Evolutionary conservation across 306 rosid genomes (phyloP).

Genomic region (Boehmeria nivea): DNA sequence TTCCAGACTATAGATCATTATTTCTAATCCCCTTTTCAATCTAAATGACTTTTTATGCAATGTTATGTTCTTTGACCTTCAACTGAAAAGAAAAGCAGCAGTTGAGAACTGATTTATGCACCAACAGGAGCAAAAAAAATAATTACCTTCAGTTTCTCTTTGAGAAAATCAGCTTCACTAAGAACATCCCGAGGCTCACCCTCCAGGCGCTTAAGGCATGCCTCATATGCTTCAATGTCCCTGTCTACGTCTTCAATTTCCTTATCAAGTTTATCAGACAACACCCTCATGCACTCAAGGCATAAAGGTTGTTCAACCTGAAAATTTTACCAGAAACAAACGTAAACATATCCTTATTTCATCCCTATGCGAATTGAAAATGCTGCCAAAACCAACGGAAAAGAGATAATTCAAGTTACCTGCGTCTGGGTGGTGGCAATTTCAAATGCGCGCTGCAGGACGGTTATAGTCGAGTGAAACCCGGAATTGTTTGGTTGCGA

Average conservation of each 20-base stretch:
- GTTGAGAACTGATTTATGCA: too few relatives aligned
- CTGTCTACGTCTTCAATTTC: conserved; percentile 88
- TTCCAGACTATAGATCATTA: too few relatives aligned
- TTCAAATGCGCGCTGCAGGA: conserved; percentile 85
- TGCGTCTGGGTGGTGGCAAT: conserved; percentile 89
- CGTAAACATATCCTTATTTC: not conserved
- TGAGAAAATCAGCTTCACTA: conserved; percentile 87
- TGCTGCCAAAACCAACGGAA: too few relatives aligned
- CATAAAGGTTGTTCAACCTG: conserved; percentile 98
- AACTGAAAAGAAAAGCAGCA: too few relatives aligned
- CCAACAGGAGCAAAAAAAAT: not conserved
- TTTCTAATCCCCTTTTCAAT: too few relatives aligned
- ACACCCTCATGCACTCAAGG: conserved; percentile 91
- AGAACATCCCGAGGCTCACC: conserved; percentile 76
- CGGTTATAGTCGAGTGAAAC: conserved; percentile 64
- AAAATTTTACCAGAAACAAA: conserved; percentile 18
- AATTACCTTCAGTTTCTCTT: conserved; percentile 83
- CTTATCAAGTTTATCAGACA: conserved; percentile 90
- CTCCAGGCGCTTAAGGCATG: conserved; percentile 82
- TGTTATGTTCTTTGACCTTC: too few relatives aligned
- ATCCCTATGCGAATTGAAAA: not conserved
- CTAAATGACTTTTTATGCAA: too few relatives aligned
- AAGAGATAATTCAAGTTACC: conserved; percentile 26
- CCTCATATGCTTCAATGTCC: conserved; percentile 85
- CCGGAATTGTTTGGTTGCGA: conserved; percentile 72